A percentile compares a stretch with the other conserved stretches of the same genome.
These are phyloP conservation scores for Strobilomyces confusus DNA, from an alignment of 768 basidiomycete genomes.

Conservation along the genomic window DNA sequence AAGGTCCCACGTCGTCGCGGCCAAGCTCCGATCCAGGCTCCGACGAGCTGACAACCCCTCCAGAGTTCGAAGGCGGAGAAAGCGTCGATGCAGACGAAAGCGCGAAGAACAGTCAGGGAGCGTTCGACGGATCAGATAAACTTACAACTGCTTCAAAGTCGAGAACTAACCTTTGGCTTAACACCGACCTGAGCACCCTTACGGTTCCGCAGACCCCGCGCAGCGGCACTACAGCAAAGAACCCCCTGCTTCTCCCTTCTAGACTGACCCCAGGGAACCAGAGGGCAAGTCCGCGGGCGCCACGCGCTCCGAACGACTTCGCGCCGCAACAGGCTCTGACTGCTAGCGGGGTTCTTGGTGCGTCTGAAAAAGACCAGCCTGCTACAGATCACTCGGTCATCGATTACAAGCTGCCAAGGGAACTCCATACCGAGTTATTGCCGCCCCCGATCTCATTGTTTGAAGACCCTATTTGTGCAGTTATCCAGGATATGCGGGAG, in stretches of 20 bases:
- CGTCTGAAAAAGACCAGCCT: constrained; percentile 9
- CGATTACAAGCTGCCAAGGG: constrained; percentile 62
- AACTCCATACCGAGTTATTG: constrained; percentile 47
- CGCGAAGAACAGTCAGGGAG: background rate
- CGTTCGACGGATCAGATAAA: background rate
- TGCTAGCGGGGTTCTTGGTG: background rate
- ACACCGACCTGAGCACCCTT: background rate
- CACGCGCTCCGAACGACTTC: background rate
- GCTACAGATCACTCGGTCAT: constrained; percentile 24
- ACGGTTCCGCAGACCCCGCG: background rate
- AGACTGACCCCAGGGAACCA: constrained; percentile 2
- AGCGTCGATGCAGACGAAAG: constrained; percentile 2
- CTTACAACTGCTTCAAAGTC: background rate
- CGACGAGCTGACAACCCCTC: constrained; percentile 12
- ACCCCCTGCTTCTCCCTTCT: background rate
- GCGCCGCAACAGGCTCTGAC: background rate
- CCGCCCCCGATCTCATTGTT: constrained; percentile 61
- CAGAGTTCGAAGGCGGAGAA: constrained; percentile 15
- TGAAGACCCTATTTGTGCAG: constrained; percentile 72
- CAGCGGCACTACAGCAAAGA: background rate
- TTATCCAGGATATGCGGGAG: constrained; percentile 91
- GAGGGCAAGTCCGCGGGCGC: background rate
- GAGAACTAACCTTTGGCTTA: background rate
- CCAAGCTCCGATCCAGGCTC: constrained; percentile 13
- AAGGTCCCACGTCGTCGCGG: constrained; percentile 4